Evolutionary conservation across 2,329 filamentous ascomycete genomes (phyloP), one percentile per base, ranked within the genome.

Genomic region (Alternaria sp.): DNA sequence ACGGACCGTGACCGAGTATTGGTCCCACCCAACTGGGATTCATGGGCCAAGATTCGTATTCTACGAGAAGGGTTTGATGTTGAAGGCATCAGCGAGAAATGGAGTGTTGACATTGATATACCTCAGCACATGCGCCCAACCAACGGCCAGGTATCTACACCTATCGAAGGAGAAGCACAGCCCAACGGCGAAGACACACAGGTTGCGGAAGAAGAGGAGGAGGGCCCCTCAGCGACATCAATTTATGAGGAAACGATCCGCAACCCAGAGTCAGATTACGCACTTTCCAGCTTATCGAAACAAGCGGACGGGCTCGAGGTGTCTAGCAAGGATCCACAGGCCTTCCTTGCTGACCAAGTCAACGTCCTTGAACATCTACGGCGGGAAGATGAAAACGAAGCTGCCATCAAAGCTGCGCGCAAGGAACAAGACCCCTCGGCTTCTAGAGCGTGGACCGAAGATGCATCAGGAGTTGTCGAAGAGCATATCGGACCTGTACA

Each of bases 11-110:
- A 97, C 78, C 96, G 96, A 84, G 94, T 99, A 56, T 85, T 97
- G 5, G 92, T 99, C 0, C 94, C 94, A 2, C 91, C 94, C 16
- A 97, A 97, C 78, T 99, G 95, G 95, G 95, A 99, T 79, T 97
- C 94, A 0, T 97, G 93, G 92, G 94, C 93, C 61, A 99, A 98
- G 81, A 97, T 99, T 62, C 87, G 94, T 43, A 93, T 98, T 45
- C 84, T 98, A 28, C 88, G 93, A 55, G 95, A 97, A 74, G 92
- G 90, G 0, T 98, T 98, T 71, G 93, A 98, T 68, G 92, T 96
- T 22, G 95, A 99, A 81, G 86, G 87, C 14, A 85, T 97, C 44
- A 95, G 92, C 70, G 86, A 89, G 60, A 92, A 90, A 51, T 99
- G 95, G 95, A 90, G 90, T 2, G 86, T 92, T 57, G 93, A 97